phyloP scores from a whole-genome alignment of 2,329 filamentous ascomycete genomes.

The Colletotrichum sp. region DNA sequence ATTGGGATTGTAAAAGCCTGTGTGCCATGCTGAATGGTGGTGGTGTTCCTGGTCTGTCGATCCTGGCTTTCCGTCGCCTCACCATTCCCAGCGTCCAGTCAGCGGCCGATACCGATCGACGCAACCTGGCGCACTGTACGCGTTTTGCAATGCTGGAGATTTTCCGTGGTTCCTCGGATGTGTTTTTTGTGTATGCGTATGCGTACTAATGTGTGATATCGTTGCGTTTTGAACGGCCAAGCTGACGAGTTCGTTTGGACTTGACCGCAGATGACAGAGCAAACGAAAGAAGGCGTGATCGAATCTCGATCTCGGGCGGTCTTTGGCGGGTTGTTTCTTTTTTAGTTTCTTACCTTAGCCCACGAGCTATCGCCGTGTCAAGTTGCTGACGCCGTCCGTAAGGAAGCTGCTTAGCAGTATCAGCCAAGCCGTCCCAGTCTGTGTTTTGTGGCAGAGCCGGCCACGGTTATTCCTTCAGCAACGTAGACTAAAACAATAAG shows the following conservation, averaged over 20 bases:
- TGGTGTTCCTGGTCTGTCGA: neutral
- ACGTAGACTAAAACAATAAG: neutral
- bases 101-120: neutral
- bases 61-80: neutral
- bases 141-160: neutral
- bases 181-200: neutral
- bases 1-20: neutral
- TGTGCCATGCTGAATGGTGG: neutral
- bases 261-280: neutral
- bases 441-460: neutral
- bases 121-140: neutral
- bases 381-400: neutral
- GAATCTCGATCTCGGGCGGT: neutral
- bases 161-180: neutral
- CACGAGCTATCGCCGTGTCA: neutral
- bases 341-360: neutral
- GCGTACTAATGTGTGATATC: neutral
- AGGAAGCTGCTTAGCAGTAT: neutral
- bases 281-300: neutral
- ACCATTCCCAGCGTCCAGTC: neutral
- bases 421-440: conserved; percentile 6
- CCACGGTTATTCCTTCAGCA: neutral
- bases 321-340: neutral
- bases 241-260: neutral
- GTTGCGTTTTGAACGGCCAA: neutral